Evolutionary conservation across 768 basidiomycete species (phyloP), one percentile per base, ranked within the genome.

Genomic region (Boletellus emodensis): DNA sequence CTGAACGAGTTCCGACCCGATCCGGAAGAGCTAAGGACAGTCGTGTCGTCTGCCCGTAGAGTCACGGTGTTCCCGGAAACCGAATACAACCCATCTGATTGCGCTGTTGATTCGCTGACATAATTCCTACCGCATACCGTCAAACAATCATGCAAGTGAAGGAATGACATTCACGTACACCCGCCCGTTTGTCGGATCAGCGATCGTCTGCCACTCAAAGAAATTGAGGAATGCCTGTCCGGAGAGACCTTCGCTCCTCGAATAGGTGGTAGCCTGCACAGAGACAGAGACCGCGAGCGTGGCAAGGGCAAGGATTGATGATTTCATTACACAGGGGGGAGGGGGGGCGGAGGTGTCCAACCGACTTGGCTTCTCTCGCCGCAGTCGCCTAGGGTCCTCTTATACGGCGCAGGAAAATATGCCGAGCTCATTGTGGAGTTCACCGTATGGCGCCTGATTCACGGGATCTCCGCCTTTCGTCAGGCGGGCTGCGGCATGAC

Each of bases 61-160:
- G 58, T 65, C 13, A 72, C 60, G 4, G 56, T 52, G 54, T 79
- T 70, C 14, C 72, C 74, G 14, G 72, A 73, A 3, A 82, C 72
- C 52, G 71, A 84, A 3, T 82, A 84, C 43, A 89, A 61, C 57
- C 86, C 84, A 43, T 75, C 62, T 12, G 69, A 65, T 22, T 71
- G 52, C 0, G 86, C 85, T 0, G 80, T 81, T 2, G 64, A 62
- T 48, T 75, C 65, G 52, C 61, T 55, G 48, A 80, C 74, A 50
- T 79, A 80, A 51, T 73, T 71, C 34, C 73, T 77, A 35, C 2
- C 18, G 30, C 35, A 22, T 22, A 18, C 11, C 5, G 18, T 54
- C 13, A 57, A 46, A 41, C 14, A 7, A 45, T 15, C 22, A 8
- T 8, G 1, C 11, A 6, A 12, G 26, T 15, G 12, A 24, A 47